phyloP scores from a whole-genome alignment of 164 flowering plant species.

The Magnolia sinica region DNA sequence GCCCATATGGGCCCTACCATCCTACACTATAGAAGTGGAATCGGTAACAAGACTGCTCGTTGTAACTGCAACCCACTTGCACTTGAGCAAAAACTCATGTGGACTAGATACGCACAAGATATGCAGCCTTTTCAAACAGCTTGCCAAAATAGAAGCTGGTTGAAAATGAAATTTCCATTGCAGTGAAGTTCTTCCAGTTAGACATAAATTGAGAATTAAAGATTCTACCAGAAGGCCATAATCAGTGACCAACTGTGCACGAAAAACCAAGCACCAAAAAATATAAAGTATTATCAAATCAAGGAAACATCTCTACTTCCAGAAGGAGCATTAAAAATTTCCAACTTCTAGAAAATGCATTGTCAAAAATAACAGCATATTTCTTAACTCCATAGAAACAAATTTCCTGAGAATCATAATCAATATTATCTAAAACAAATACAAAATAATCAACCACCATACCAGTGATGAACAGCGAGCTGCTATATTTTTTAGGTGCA shows the following conservation, averaged over 20 bases:
- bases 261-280: background rate
- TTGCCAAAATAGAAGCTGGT: background rate
- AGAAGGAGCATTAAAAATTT: background rate
- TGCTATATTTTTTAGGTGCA: constrained; percentile 57
- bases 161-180: background rate
- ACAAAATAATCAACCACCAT: constrained; percentile 16
- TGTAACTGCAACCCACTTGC: background rate
- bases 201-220: too few relatives aligned
- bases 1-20: background rate
- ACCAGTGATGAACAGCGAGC: constrained; percentile 74
- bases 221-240: background rate
- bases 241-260: background rate
- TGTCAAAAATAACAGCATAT: too few relatives aligned
- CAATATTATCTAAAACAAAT: background rate
- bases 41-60: background rate
- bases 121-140: background rate
- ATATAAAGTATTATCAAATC: background rate
- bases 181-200: background rate
- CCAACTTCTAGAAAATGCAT: background rate
- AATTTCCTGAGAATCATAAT: background rate
- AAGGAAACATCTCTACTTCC: background rate
- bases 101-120: background rate
- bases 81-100: background rate
- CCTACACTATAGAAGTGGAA: background rate
- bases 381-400: background rate